phyloP scores from a whole-genome alignment of 83 land plant genomes.

The Picea mariana region DNA sequence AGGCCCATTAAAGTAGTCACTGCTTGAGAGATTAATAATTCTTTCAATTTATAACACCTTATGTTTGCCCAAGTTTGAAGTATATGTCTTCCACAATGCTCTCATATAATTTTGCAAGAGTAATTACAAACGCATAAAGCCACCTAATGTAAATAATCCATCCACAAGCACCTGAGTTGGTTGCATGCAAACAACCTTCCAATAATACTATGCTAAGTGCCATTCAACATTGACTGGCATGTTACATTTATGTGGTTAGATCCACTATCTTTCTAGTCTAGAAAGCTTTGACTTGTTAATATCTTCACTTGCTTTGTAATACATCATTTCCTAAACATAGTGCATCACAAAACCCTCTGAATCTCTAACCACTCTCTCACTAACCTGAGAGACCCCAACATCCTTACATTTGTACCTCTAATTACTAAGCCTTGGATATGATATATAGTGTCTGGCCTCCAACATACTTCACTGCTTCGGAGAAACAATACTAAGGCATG shows the following conservation, averaged over 20 bases:
- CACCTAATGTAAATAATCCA: not conserved
- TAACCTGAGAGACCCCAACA: slow-evolving; percentile 75
- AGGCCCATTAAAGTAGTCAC: too few relatives aligned
- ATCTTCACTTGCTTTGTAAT: slow-evolving; percentile 33
- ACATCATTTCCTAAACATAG: slow-evolving; percentile 63
- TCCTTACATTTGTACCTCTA: slow-evolving; percentile 93
- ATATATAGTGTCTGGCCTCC: slow-evolving; percentile 81
- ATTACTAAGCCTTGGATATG: slow-evolving; percentile 56
- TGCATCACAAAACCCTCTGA: slow-evolving; percentile 80
- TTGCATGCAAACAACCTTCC: not conserved
- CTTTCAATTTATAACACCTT: too few relatives aligned
- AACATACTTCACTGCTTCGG: slow-evolving; percentile 42
- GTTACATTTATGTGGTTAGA: not conserved
- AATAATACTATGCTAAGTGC: not conserved
- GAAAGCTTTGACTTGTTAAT: not conserved
- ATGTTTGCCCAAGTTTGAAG: too few relatives aligned
- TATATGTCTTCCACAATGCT: too few relatives aligned
- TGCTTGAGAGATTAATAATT: too few relatives aligned
- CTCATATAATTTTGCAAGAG: not conserved
- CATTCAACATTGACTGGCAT: not conserved
- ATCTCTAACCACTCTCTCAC: slow-evolving; percentile 67
- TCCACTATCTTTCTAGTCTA: not conserved
- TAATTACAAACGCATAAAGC: too few relatives aligned
- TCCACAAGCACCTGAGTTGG: not conserved
- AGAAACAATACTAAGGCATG: too few relatives aligned